phyloP scores from a whole-genome alignment of 1,284 basidiomycete genomes.

The Ustanciosporium gigantosporum region DNA sequence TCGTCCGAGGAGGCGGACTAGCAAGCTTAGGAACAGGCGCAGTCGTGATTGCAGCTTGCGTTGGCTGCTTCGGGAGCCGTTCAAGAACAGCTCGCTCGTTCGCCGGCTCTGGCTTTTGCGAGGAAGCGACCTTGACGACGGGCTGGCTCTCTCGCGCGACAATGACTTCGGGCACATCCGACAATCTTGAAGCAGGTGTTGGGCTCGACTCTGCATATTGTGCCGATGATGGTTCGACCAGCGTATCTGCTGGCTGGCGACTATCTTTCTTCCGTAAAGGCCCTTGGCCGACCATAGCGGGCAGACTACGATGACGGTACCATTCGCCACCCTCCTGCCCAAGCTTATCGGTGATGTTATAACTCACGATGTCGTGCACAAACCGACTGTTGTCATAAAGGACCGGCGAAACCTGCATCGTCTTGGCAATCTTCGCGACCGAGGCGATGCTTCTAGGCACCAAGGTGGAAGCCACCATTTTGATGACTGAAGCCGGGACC shows the following conservation, averaged over 20 bases:
- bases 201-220: not conserved
- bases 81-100: no score
- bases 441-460: slow-evolving; percentile 45
- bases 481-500: slow-evolving; percentile 48
- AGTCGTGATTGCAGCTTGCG: no score
- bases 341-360: no score
- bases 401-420: slow-evolving; percentile 27
- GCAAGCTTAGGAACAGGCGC: not conserved
- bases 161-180: not conserved
- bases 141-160: not conserved
- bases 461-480: slow-evolving; percentile 50
- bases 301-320: slow-evolving; percentile 26
- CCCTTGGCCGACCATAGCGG: slow-evolving; percentile 29
- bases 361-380: no score
- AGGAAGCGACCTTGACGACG: not conserved
- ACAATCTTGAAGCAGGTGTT: not conserved
- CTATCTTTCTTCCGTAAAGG: slow-evolving; percentile 14
- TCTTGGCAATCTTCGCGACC: slow-evolving; percentile 43
- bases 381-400: slow-evolving; percentile 24
- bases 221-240: no score
- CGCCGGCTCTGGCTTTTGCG: not conserved
- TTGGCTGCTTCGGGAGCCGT: no score
- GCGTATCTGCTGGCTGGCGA: no score
- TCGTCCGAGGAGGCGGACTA: slow-evolving; percentile 15
- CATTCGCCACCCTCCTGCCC: slow-evolving; percentile 14